These are phyloP conservation scores for Litchi chinensis DNA, from an alignment of 345 rosid species.

Conservation along the genomic window DNA sequence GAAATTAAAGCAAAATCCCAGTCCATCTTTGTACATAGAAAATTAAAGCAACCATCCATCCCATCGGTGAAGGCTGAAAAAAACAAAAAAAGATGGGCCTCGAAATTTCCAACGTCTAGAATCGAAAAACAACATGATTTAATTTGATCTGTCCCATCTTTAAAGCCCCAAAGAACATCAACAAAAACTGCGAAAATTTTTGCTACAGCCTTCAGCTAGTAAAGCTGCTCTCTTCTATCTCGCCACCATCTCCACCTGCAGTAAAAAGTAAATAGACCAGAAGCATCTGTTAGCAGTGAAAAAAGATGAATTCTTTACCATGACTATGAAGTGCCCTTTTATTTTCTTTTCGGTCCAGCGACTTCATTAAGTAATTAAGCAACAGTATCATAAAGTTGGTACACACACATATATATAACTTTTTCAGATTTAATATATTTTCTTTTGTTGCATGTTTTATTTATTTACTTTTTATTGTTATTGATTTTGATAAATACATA, in stretches of 20 bases:
- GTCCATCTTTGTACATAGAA: constrained; percentile 15
- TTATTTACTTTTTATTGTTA: too few relatives aligned
- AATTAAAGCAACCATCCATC: neutral
- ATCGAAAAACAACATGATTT: neutral
- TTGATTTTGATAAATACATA: too few relatives aligned
- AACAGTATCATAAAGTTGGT: neutral
- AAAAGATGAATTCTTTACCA: neutral
- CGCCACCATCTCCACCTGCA: constrained; percentile 87
- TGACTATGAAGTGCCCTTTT: too few relatives aligned
- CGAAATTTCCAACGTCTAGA: constrained; percentile 7
- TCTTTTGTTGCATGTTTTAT: too few relatives aligned
- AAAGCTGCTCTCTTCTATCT: constrained; percentile 64
- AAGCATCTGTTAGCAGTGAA: neutral
- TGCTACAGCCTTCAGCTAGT: constrained; percentile 24
- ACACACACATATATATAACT: too few relatives aligned
- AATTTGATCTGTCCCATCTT: constrained; percentile 27
- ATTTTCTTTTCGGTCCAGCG: too few relatives aligned
- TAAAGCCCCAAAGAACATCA: constrained; percentile 10
- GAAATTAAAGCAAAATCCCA: constrained; percentile 18
- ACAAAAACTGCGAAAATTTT: neutral
- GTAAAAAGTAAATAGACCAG: neutral
- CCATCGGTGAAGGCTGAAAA: neutral
- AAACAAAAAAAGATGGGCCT: neutral
- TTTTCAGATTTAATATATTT: too few relatives aligned
- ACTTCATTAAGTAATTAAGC: neutral